Evolutionary conservation across 306 rosid genomes (phyloP).

Genomic region (Senna tora): DNA sequence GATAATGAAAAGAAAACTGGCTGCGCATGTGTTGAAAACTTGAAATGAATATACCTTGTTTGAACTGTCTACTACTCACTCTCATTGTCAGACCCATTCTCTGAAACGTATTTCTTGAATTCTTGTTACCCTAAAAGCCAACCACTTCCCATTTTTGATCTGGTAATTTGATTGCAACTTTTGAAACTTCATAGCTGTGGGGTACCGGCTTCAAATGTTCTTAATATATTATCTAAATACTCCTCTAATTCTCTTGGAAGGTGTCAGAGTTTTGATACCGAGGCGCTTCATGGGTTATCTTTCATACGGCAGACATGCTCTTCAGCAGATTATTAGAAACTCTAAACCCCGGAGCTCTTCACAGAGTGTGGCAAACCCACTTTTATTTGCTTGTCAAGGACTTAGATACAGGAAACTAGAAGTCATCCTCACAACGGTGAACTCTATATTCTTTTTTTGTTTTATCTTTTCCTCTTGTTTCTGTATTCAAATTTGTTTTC

Average conservation of each 20-base stretch:
- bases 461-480: background rate
- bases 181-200: background rate
- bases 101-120: background rate
- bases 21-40: no score
- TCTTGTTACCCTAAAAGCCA: background rate
- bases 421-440: constrained; percentile 80
- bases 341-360: constrained; percentile 44
- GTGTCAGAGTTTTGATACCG: no score
- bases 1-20: no score
- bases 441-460: background rate
- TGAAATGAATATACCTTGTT: no score
- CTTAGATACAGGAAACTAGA: constrained; percentile 73
- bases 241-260: constrained; percentile 5
- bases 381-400: constrained; percentile 72
- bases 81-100: no score
- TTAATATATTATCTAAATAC: no score
- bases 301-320: constrained; percentile 63
- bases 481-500: background rate
- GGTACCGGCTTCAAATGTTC: background rate
- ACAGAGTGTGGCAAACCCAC: constrained; percentile 57
- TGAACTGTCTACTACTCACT: background rate
- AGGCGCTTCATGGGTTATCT: constrained; percentile 50
- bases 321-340: constrained; percentile 57
- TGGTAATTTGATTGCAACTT: background rate
- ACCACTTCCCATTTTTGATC: background rate